A percentile compares a stretch with the other conserved stretches of the same genome.
Conservation (phyloP, 768 basidiomycete genomes). For the Floccularia luteovirens region DNA sequence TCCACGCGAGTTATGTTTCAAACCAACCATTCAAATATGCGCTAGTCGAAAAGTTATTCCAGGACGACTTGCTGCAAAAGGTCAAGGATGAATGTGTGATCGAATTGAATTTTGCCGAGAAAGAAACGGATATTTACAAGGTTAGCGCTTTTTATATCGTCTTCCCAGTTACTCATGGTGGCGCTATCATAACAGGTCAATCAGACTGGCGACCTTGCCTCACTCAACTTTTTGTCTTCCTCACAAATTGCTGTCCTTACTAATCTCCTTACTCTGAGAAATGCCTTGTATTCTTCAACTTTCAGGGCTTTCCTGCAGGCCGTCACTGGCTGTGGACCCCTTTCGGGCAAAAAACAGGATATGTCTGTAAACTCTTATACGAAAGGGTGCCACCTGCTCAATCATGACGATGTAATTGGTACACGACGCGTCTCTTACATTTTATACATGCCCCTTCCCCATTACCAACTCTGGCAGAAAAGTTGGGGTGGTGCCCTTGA, state of each 20-base stretch:
- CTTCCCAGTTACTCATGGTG: slow-evolving; percentile 3
- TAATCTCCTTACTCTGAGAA: slow-evolving; percentile 71
- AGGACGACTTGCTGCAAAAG: slow-evolving; percentile 69
- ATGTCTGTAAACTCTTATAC: slow-evolving; percentile 93
- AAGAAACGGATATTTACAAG: slow-evolving; percentile 99
- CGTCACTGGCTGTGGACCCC: slow-evolving; percentile 88
- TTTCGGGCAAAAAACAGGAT: slow-evolving; percentile 90
- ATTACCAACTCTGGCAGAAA: slow-evolving; percentile 70
- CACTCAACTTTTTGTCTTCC: slow-evolving; percentile 78
- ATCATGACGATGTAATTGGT: slow-evolving; percentile 98
- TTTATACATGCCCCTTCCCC: slow-evolving; percentile 86
- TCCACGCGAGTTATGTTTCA: slow-evolving; percentile 47
- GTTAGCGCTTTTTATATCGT: slow-evolving; percentile 25
- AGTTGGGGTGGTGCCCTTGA: slow-evolving; percentile 94
- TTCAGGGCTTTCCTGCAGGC: slow-evolving; percentile 80
- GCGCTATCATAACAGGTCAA: slow-evolving; percentile 54
- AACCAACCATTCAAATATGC: slow-evolving; percentile 78
- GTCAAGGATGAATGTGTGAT: slow-evolving; percentile 81
- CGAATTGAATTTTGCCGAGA: slow-evolving; percentile 80
- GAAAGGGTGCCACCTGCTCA: slow-evolving; percentile 87
- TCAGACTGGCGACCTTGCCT: slow-evolving; percentile 95
- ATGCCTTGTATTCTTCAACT: slow-evolving; percentile 80
- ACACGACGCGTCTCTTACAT: slow-evolving; percentile 93
- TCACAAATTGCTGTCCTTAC: slow-evolving; percentile 76
- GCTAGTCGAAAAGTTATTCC: slow-evolving; percentile 74